phyloP scores from a whole-genome alignment of 139 green algal genomes.

The Zygnema circumcarinatum region DNA sequence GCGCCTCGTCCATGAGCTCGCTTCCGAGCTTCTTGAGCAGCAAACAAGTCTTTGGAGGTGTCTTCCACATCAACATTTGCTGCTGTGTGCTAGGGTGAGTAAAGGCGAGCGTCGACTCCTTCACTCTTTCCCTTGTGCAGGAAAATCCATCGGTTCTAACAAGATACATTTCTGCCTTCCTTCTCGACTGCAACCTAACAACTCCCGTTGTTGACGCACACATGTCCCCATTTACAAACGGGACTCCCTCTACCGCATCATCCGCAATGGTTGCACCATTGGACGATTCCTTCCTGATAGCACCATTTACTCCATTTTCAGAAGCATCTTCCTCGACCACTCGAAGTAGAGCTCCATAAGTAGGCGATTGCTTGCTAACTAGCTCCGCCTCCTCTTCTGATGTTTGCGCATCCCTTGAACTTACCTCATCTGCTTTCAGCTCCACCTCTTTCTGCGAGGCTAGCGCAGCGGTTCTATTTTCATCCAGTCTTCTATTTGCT shows the following conservation, averaged over 20 bases:
- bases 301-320: constrained; percentile 5
- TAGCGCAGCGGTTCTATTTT: too few species aligned
- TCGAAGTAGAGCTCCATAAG: background rate
- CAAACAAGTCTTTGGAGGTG: constrained; percentile 84
- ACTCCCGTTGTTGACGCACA: constrained; percentile 48
- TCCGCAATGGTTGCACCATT: background rate
- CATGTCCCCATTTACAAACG: constrained; percentile 43
- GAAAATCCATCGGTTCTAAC: constrained; percentile 91
- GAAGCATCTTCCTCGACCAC: background rate
- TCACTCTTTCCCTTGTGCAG: constrained; percentile 89
- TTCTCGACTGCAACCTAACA: constrained; percentile 55
- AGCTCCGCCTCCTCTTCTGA: background rate
- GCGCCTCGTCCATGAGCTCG: constrained; percentile 76
- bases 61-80: constrained; percentile 95
- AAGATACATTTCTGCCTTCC: constrained; percentile 77
- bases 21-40: constrained; percentile 95
- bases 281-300: too few species aligned
- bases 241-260: constrained; percentile 31
- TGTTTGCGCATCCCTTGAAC: background rate
- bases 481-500: background rate
- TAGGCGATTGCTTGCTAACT: background rate
- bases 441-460: too few species aligned
- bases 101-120: constrained; percentile 81
- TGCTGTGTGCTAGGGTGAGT: constrained; percentile 92
- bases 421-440: background rate